Percentiles rank a stretch among this genome's conserved stretches.
Evolutionary conservation across 1,284 basidiomycete species (phyloP).

Genomic region (Ganoderma leucocontextum): DNA sequence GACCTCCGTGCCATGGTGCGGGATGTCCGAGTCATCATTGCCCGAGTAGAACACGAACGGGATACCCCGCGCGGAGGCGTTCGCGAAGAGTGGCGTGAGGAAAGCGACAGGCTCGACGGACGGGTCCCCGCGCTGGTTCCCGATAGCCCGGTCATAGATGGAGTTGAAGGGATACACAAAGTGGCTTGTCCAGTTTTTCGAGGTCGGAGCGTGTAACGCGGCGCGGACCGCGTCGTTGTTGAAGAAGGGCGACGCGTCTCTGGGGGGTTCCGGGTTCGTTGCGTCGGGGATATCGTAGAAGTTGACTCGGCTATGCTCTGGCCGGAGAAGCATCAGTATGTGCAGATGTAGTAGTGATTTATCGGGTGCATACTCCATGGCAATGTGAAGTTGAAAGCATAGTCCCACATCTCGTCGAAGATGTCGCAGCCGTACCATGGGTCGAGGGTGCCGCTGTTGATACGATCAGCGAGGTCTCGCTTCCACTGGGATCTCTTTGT

Average conservation of each 20-base stretch:
- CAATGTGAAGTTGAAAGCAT: slow-evolving; percentile 49
- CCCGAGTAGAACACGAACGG: slow-evolving; percentile 43
- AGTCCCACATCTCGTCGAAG: slow-evolving; percentile 44
- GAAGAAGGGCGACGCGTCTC: slow-evolving; percentile 61
- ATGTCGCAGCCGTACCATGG: slow-evolving; percentile 45
- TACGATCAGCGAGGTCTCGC: slow-evolving; percentile 36
- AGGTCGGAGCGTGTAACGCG: slow-evolving; percentile 72
- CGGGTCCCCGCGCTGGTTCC: slow-evolving; percentile 49
- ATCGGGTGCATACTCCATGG: slow-evolving; percentile 65
- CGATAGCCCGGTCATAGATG: slow-evolving; percentile 25
- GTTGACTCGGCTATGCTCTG: slow-evolving; percentile 35
- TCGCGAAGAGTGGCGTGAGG: slow-evolving; percentile 40
- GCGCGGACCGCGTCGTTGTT: slow-evolving; percentile 64
- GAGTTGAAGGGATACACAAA: slow-evolving; percentile 62
- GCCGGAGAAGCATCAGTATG: not conserved
- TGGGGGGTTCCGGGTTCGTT: slow-evolving; percentile 53
- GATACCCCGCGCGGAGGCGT: slow-evolving; percentile 38
- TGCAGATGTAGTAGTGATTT: not conserved
- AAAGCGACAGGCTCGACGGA: slow-evolving; percentile 47
- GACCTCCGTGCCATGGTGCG: slow-evolving; percentile 59
- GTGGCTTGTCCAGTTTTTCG: slow-evolving; percentile 57
- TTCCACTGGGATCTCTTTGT: slow-evolving; percentile 31
- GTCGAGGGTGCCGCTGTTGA: slow-evolving; percentile 41
- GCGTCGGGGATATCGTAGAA: slow-evolving; percentile 65
- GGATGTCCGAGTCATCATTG: slow-evolving; percentile 41